A percentile compares a stretch with the other conserved stretches of the same genome.
Conservation (phyloP, 495 filamentous ascomycete species). For the Daldinia bambusicola region DNA sequence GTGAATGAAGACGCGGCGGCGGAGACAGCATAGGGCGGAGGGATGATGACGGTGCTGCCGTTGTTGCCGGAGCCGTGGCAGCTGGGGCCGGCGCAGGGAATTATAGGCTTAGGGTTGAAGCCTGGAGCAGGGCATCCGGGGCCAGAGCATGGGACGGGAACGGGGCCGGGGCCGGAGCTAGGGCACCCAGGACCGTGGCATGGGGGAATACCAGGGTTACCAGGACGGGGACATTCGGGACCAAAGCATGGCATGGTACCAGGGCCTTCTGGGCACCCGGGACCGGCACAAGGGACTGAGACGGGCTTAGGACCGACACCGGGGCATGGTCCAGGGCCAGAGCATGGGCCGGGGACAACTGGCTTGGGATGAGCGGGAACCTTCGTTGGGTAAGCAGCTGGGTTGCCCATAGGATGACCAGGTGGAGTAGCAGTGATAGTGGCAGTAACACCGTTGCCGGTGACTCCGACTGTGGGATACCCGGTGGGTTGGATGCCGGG, state of each 20-base stretch:
- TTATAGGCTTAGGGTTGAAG: background rate
- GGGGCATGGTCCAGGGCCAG: slow-evolving; percentile 11
- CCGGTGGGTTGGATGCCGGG: slow-evolving; percentile 47
- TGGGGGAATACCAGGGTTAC: background rate
- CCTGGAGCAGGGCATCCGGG: background rate
- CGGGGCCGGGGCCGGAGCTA: background rate
- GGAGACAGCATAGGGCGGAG: slow-evolving; percentile 29
- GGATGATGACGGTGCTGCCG: slow-evolving; percentile 14
- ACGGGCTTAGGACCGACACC: background rate
- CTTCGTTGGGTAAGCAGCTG: slow-evolving; percentile 11
- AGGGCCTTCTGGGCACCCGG: background rate
- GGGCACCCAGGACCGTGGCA: background rate
- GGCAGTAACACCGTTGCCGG: slow-evolving; percentile 51
- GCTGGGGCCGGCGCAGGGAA: background rate
- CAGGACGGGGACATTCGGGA: background rate
- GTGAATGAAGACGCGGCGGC: slow-evolving; percentile 44
- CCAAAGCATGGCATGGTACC: slow-evolving; percentile 3
- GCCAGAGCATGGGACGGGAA: background rate
- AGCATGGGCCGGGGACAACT: slow-evolving; percentile 4
- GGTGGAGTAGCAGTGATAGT: slow-evolving; percentile 40
- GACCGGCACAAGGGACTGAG: slow-evolving; percentile 1
- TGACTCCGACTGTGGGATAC: slow-evolving; percentile 37
- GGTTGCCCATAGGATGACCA: background rate
- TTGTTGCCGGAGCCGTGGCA: slow-evolving; percentile 20
- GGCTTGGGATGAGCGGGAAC: background rate